Evolutionary conservation across 164 flowering plant species (phyloP), one percentile per base, ranked within the genome.

Genomic region (Macadamia tetraphylla): DNA sequence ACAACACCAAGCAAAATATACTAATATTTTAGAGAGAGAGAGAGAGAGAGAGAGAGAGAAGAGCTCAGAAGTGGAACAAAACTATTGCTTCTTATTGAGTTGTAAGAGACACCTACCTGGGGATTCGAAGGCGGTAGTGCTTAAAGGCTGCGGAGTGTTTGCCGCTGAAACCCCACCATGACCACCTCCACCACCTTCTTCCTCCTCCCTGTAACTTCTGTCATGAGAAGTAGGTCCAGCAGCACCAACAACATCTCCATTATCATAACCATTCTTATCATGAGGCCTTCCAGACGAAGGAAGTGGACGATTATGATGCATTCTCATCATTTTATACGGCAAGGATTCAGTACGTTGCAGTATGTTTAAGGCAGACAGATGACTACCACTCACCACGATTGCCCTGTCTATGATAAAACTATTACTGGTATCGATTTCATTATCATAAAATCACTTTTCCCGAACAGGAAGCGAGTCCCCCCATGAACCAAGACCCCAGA

Each of bases 71-170:
- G 40, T 35, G 0, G 5, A 35, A 35, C 5, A 35, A 12, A 52
- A 9, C 12, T 31, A 30, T 60, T 42, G 5, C 5, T 17, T 6
- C 12, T 7, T 8, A 23, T 58, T 51, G 30, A 60, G 49, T 10
- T 18, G 51, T 30, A 66, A 30, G 11, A 43, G 46, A 60, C 40
- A n/a, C 59, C 13, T 12, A 80, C 85, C 82, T 72, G 81, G 74
- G 80, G 82, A 81, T 75, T 71, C 71, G 76, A 72, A 71, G 73
- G 78, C 61, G 70, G 63, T 53, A 17, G 57, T 30, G 65, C 66
- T 72, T 72, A 83, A 79, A 81, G 84, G 76, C 82, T 76, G 81
- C 81, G 69, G 60, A 49, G 81, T 51, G 71, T 68, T 67, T 46
- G 73, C 43, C 10, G 48, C 48, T 62, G 74, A 68, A 53, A 18